Evolutionary conservation across 2,329 filamentous ascomycete species (phyloP).

Genomic region (Claviceps quebecensis): DNA sequence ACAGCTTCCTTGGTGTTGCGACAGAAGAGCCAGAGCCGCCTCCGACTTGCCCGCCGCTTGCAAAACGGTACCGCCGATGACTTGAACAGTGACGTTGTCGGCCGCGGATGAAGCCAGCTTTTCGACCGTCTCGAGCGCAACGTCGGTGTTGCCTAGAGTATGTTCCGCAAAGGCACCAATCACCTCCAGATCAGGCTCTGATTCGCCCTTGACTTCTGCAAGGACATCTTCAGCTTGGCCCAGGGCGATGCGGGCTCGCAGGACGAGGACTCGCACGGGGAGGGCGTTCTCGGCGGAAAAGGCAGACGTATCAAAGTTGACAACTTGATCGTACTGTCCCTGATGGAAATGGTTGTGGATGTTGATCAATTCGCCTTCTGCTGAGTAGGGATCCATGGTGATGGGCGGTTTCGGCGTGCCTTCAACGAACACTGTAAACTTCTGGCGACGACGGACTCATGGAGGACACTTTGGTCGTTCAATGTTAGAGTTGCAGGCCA

Average conservation of each 20-base stretch:
- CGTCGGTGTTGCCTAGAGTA: conserved; percentile 42
- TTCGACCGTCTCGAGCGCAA: conserved; percentile 50
- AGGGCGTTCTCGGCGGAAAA: conserved; percentile 68
- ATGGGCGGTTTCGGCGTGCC: conserved; percentile 11
- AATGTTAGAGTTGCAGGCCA: conserved; percentile 1
- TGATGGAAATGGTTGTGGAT: conserved; percentile 59
- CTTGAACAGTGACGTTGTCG: conserved; percentile 70
- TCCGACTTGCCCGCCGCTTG: conserved; percentile 71
- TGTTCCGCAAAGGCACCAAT: conserved; percentile 62
- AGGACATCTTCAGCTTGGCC: conserved; percentile 64
- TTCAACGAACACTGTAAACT: not conserved
- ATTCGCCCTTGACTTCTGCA: conserved; percentile 49
- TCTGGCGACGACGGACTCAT: conserved; percentile 1
- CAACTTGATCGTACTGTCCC: conserved; percentile 74
- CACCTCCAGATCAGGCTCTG: conserved; percentile 61
- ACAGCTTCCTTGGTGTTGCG: conserved; percentile 78
- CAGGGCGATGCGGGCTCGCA: conserved; percentile 71
- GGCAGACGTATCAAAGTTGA: conserved; percentile 70
- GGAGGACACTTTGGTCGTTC: conserved; percentile 5
- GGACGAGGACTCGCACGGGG: conserved; percentile 61
- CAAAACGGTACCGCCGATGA: conserved; percentile 68
- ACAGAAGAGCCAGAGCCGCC: conserved; percentile 66
- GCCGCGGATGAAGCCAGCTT: conserved; percentile 50
- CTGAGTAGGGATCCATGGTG: conserved; percentile 55
- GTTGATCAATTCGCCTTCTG: conserved; percentile 58